phyloP scores from a whole-genome alignment of 1,284 basidiomycete genomes.

The Austroboletus niveus region DNA sequence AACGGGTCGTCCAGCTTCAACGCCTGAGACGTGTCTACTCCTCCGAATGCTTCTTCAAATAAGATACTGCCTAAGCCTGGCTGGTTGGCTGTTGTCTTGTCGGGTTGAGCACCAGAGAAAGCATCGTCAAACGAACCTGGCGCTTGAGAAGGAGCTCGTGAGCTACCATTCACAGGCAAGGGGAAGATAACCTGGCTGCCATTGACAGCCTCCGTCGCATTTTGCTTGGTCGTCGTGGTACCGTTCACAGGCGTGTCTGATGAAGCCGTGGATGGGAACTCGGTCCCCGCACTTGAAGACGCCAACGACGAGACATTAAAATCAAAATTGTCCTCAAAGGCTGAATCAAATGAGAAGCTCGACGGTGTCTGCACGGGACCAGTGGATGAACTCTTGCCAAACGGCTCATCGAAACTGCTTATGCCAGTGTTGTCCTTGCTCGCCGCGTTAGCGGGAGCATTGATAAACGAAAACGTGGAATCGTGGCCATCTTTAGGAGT shows the following conservation, averaged over 20 bases:
- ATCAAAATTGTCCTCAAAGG: conserved; percentile 89
- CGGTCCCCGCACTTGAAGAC: conserved; percentile 38
- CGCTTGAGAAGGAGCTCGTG: conserved; percentile 15
- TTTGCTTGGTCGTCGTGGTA: conserved; percentile 12
- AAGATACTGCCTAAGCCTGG: conserved; percentile 35
- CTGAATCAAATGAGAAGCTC: conserved; percentile 61
- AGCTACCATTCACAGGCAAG: conserved; percentile 10
- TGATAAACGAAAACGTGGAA: conserved; percentile 22
- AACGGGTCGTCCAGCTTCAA: conserved; percentile 41
- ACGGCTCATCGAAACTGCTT: conserved; percentile 72
- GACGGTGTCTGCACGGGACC: conserved; percentile 38
- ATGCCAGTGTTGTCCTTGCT: conserved; percentile 42
- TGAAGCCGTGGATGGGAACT: conserved; percentile 25
- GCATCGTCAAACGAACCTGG: conserved; percentile 51
- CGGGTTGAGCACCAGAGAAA: conserved; percentile 33
- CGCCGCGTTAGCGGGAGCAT: conserved; percentile 13
- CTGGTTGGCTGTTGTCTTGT: conserved; percentile 17
- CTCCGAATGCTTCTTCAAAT: conserved; percentile 62
- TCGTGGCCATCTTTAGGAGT: conserved; percentile 22
- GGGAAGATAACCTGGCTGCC: conserved; percentile 18
- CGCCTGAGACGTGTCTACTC: conserved; percentile 43
- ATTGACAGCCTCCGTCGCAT: conserved; percentile 16
- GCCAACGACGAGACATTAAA: conserved; percentile 51
- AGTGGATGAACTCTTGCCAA: conserved; percentile 51
- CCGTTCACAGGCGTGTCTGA: conserved; percentile 17